Conservation (phyloP, 768 basidiomycete genomes). For the Xanthoconium stramineum region DNA sequence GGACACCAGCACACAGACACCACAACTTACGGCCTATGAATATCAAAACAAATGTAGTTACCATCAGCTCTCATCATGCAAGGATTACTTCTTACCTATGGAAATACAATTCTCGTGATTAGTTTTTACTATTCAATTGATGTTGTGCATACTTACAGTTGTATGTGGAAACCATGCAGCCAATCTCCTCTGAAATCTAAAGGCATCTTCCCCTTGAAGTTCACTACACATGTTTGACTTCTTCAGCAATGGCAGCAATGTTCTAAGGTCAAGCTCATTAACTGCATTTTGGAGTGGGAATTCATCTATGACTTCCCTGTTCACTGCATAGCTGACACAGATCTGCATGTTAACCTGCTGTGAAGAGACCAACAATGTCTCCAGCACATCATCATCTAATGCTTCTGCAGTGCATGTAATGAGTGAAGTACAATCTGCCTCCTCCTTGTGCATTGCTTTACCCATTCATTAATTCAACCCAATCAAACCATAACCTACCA, state of each 20-base stretch:
- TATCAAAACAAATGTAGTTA: too few relatives aligned
- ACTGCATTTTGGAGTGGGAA: neutral
- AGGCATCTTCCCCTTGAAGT: neutral
- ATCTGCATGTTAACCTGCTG: neutral
- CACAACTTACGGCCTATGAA: too few relatives aligned
- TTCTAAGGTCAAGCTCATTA: neutral
- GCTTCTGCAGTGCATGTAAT: neutral
- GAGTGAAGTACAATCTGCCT: neutral
- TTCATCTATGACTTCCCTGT: neutral
- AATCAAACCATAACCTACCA: neutral
- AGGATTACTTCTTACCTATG: too few relatives aligned
- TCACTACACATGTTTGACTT: neutral
- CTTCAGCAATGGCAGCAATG: neutral
- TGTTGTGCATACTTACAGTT: neutral
- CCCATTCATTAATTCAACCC: neutral
- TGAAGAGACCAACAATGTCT: neutral
- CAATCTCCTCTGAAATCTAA: neutral
- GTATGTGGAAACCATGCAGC: neutral
- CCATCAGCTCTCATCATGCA: too few relatives aligned
- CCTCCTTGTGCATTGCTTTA: neutral
- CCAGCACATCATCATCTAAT: constrained; percentile 1
- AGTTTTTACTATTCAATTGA: neutral
- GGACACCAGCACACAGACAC: too few relatives aligned
- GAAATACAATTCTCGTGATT: too few relatives aligned
- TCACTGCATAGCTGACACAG: neutral